phyloP scores from a whole-genome alignment of 345 rosid species.

The Eucalyptus tenuipes region DNA sequence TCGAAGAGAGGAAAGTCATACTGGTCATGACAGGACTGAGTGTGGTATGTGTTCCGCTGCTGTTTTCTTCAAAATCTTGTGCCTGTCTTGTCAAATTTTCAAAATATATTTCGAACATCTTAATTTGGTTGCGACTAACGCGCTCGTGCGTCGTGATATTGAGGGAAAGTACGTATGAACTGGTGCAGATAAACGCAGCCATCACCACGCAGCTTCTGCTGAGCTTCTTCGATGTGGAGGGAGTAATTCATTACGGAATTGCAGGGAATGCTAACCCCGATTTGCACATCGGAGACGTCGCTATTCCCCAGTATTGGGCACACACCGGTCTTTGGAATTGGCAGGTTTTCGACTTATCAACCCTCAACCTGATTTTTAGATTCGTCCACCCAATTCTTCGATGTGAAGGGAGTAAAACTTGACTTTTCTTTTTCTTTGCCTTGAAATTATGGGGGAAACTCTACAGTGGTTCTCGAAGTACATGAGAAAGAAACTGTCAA shows the following conservation, averaged over 20 bases:
- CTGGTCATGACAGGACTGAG: slow-evolving; percentile 12
- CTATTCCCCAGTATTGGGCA: not conserved
- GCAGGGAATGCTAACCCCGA: slow-evolving; percentile 11
- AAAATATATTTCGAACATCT: not conserved
- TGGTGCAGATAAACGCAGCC: slow-evolving; percentile 8
- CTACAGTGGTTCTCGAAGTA: not conserved
- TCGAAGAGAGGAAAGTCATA: not conserved
- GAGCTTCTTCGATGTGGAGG: not conserved
- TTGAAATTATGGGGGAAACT: not conserved
- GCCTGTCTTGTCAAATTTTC: not conserved
- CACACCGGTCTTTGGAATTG: not conserved
- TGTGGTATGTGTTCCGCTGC: not conserved
- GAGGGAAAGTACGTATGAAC: not conserved
- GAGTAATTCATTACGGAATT: slow-evolving; percentile 11
- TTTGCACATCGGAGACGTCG: not conserved
- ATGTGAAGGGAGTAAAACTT: not conserved
- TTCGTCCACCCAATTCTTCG: not conserved
- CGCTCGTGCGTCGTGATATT: not conserved
- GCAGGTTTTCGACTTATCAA: not conserved
- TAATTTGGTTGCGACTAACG: not conserved
- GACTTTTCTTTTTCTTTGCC: not conserved
- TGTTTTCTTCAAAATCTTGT: too few species aligned
- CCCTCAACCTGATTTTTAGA: not conserved
- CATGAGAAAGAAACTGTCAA: not conserved
- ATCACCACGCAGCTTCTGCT: slow-evolving; percentile 5